Percentiles rank a stretch among this genome's conserved stretches.
phyloP scores from a whole-genome alignment of 805 yeast genomes.

The Candida saitoana region DNA sequence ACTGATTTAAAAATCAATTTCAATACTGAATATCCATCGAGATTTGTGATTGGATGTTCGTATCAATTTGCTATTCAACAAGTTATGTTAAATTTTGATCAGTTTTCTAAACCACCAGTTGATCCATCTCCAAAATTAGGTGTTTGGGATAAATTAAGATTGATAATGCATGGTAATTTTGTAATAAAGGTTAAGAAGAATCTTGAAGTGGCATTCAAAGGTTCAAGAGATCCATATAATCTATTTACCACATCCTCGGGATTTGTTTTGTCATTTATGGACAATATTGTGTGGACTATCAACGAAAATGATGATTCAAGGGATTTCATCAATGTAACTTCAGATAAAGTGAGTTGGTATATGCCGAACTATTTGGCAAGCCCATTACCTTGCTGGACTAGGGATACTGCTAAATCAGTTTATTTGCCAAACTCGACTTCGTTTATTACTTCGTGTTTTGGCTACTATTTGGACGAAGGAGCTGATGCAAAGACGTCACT shows the following conservation, averaged over 20 bases:
- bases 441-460: slow-evolving; percentile 44
- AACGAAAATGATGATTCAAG: slow-evolving; percentile 68
- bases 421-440: slow-evolving; percentile 44
- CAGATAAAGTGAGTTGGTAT: slow-evolving; percentile 62
- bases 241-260: slow-evolving; percentile 69
- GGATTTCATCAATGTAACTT: slow-evolving; percentile 58
- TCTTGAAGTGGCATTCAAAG: slow-evolving; percentile 61
- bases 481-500: slow-evolving; percentile 3
- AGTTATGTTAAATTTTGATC: slow-evolving; percentile 70
- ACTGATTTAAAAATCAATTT: slow-evolving; percentile 57
- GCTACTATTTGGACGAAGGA: slow-evolving; percentile 40
- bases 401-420: slow-evolving; percentile 41
- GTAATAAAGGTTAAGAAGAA: slow-evolving; percentile 44
- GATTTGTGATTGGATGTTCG: slow-evolving; percentile 80
- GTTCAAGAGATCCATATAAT: slow-evolving; percentile 75
- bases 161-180: slow-evolving; percentile 70
- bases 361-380: slow-evolving; percentile 69
- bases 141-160: slow-evolving; percentile 86
- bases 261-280: slow-evolving; percentile 66
- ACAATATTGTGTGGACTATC: slow-evolving; percentile 54
- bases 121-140: slow-evolving; percentile 86
- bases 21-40: slow-evolving; percentile 53
- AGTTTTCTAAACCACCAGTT: slow-evolving; percentile 82
- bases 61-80: slow-evolving; percentile 83
- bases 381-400: slow-evolving; percentile 53